Conservation (phyloP, 2,329 filamentous ascomycete genomes). For the Lasiodiplodia citricola region DNA sequence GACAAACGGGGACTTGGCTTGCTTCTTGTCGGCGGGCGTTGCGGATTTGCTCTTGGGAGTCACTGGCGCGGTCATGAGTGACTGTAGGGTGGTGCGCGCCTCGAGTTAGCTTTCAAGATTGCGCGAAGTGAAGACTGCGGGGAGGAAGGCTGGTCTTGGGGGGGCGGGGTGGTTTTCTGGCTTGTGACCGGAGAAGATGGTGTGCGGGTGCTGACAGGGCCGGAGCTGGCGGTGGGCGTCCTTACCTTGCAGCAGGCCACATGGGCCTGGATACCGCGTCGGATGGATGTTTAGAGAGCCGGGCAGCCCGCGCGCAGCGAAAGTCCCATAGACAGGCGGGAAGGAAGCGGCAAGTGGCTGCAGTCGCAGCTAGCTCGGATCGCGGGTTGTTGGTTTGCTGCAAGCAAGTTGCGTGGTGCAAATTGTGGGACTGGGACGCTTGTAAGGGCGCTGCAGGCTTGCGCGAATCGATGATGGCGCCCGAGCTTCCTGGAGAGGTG, state of each 20-base stretch:
- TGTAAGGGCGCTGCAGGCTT: constrained; percentile 2
- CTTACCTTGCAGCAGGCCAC: constrained; percentile 25
- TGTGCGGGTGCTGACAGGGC: constrained; percentile 13
- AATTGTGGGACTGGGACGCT: constrained; percentile 13
- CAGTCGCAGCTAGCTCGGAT: constrained; percentile 1
- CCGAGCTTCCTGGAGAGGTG: not conserved
- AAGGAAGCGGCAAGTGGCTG: not conserved
- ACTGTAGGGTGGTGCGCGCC: not conserved
- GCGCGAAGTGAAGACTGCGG: not conserved
- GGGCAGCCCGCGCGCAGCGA: constrained; percentile 1
- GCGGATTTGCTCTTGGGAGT: constrained; percentile 36
- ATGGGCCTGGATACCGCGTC: constrained; percentile 21
- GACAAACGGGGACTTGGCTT: constrained; percentile 40
- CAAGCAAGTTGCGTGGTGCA: constrained; percentile 6
- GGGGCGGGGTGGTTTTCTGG: constrained; percentile 6
- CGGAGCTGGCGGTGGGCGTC: constrained; percentile 17
- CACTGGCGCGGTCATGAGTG: constrained; percentile 29
- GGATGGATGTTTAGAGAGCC: constrained; percentile 8
- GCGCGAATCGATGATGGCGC: constrained; percentile 12
- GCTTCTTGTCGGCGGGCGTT: constrained; percentile 17
- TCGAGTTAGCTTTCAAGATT: not conserved
- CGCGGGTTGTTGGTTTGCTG: constrained; percentile 10
- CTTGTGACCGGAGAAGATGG: not conserved
- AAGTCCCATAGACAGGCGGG: constrained; percentile 1
- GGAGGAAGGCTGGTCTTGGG: not conserved